Percentiles rank a stretch among this genome's conserved stretches.
Evolutionary conservation across 192 early-diverging fungal species (phyloP).

Genomic region (Umbelopsis ramanniana): DNA sequence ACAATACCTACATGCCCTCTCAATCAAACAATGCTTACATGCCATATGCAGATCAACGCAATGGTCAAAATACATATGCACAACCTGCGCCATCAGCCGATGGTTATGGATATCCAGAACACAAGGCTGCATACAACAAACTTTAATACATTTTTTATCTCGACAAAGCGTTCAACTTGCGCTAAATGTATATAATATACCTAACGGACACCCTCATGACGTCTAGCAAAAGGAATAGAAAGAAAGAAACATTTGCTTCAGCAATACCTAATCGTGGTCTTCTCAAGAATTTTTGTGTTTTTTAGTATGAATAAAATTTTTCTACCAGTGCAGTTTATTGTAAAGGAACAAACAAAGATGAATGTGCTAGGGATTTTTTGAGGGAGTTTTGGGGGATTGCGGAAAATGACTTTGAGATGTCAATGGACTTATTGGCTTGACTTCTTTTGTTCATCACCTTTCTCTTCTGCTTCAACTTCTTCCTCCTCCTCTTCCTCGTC

Average conservation of each 20-base stretch:
- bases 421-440: background rate
- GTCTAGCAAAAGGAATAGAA: background rate
- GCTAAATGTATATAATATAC: slow-evolving; percentile 8
- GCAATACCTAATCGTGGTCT: background rate
- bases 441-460: slow-evolving; percentile 28
- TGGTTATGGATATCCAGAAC: too few species aligned
- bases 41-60: background rate
- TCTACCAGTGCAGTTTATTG: background rate
- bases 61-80: too few species aligned
- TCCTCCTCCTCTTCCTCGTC: slow-evolving; percentile 50
- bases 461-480: slow-evolving; percentile 41
- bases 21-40: background rate
- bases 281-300: background rate
- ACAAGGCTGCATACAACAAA: too few species aligned
- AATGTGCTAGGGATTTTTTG: background rate
- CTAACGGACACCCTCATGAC: background rate
- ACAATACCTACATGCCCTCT: background rate
- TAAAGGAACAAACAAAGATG: background rate
- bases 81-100: too few species aligned
- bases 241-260: background rate
- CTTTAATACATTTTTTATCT: too few species aligned
- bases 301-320: background rate
- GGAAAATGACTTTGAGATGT: background rate
- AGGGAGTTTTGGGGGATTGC: background rate
- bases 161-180: background rate